Percentiles rank a stretch among this genome's conserved stretches.
Evolutionary conservation across 176 grass and related monocot species (phyloP).

Genomic region (Cenchrus purpureus): DNA sequence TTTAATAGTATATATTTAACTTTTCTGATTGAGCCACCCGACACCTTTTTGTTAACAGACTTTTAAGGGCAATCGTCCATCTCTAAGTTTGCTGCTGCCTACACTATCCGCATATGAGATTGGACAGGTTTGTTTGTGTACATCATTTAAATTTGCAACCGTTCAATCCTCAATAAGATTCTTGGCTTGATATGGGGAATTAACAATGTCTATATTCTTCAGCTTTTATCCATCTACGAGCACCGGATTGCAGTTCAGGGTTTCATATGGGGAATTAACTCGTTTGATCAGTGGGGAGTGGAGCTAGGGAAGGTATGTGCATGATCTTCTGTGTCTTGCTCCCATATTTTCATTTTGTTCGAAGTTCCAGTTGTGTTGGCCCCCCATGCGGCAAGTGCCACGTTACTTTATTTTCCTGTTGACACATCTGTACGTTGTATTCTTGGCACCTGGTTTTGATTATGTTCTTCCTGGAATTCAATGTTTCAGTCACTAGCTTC

Average conservation of each 20-base stretch:
- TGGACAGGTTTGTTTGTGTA: conserved; percentile 70
- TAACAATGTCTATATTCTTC: conserved; percentile 28
- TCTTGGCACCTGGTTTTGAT: conserved; percentile 3
- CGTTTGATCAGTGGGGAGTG: conserved; percentile 98
- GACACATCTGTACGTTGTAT: neutral
- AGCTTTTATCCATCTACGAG: conserved; percentile 96
- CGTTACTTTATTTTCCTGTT: neutral
- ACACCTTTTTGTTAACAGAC: conserved; percentile 59
- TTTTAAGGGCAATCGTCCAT: conserved; percentile 86
- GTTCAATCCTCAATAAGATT: conserved; percentile 23
- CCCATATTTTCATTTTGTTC: conserved; percentile 10
- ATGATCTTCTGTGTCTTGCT: conserved; percentile 15
- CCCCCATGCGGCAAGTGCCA: neutral
- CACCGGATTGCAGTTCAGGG: conserved; percentile 90
- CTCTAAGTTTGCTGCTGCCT: conserved; percentile 79
- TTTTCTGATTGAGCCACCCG: conserved; percentile 26
- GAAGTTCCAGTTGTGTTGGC: neutral
- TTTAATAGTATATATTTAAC: conserved; percentile 31
- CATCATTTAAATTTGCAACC: conserved; percentile 23
- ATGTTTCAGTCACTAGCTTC: conserved; percentile 79
- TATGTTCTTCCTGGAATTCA: conserved; percentile 23
- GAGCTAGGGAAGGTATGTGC: conserved; percentile 89
- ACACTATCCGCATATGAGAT: conserved; percentile 79
- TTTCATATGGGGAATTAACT: conserved; percentile 98
- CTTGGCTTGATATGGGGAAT: neutral